phyloP scores from a whole-genome alignment of 495 filamentous ascomycete species.

The Tuber aestivum region DNA sequence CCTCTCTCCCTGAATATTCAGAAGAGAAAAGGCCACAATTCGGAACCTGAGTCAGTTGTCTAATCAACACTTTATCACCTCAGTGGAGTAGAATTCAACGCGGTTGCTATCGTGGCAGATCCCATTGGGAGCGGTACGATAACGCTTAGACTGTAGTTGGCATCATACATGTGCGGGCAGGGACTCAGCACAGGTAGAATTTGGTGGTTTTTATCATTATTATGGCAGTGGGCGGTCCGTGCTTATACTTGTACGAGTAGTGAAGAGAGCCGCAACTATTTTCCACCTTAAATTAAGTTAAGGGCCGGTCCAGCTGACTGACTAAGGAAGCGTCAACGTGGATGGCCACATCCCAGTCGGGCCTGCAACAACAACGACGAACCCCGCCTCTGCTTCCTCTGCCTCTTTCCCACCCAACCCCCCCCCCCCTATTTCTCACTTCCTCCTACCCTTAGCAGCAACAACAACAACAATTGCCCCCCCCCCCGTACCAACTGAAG shows the following conservation, averaged over 20 bases:
- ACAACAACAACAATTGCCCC: background rate
- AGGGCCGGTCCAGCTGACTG: background rate
- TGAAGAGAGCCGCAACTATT: background rate
- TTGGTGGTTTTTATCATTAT: background rate
- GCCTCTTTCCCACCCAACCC: slow-evolving; percentile 9
- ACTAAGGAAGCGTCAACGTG: background rate
- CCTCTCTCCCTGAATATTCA: background rate
- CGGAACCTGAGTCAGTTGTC: background rate
- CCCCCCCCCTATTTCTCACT: slow-evolving; percentile 5
- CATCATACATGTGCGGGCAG: background rate
- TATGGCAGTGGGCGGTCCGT: background rate
- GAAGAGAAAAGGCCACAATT: background rate
- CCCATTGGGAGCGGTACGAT: background rate
- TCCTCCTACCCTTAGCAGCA: slow-evolving; percentile 2
- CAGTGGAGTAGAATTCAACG: background rate
- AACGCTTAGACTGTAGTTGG: background rate
- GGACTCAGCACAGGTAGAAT: background rate
- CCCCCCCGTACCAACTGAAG: background rate
- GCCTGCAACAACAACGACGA: slow-evolving; percentile 9
- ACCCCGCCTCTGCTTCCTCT: slow-evolving; percentile 27
- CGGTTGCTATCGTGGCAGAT: background rate
- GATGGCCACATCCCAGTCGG: background rate
- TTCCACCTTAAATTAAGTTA: background rate
- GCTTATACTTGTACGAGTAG: background rate
- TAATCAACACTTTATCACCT: background rate